Evolutionary conservation across 2,329 filamentous ascomycete genomes (phyloP).

Genomic region (Metarhizium rileyi): DNA sequence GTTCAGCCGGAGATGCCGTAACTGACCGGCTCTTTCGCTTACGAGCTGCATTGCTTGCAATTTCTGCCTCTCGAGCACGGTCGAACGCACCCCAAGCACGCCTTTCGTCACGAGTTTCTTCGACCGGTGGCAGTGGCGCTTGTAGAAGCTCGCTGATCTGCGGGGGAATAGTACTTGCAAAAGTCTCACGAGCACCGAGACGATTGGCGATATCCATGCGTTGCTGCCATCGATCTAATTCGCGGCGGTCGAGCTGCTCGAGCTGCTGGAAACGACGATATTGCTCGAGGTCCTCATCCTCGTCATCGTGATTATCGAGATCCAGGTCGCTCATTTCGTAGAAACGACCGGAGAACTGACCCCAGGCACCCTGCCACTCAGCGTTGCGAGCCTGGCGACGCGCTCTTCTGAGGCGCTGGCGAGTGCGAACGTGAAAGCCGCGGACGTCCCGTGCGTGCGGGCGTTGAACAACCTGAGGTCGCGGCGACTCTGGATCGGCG

Average conservation of each 20-base stretch:
- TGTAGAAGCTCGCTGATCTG: constrained; percentile 54
- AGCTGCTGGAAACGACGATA: constrained; percentile 44
- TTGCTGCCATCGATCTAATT: constrained; percentile 68
- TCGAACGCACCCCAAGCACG: constrained; percentile 88
- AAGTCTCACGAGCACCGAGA: constrained; percentile 64
- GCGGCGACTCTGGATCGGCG: constrained; percentile 22
- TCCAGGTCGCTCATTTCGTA: constrained; percentile 45
- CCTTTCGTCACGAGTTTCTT: constrained; percentile 70
- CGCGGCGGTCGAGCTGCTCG: constrained; percentile 46
- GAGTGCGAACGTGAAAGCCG: constrained; percentile 39
- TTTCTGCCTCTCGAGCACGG: constrained; percentile 62
- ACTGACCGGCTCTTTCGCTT: constrained; percentile 67
- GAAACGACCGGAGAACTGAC: constrained; percentile 49
- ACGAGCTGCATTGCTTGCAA: constrained; percentile 39
- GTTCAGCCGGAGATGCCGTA: constrained; percentile 61
- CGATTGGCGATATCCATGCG: constrained; percentile 73
- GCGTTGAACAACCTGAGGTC: constrained; percentile 19
- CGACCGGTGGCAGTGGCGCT: constrained; percentile 41
- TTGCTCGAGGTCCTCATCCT: constrained; percentile 64
- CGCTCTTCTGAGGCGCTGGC: constrained; percentile 45
- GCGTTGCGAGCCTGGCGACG: constrained; percentile 58
- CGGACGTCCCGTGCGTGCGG: constrained; percentile 23
- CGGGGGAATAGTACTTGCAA: constrained; percentile 50
- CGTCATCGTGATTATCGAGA: constrained; percentile 31
- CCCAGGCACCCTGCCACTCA: constrained; percentile 86